Evolutionary conservation across 495 filamentous ascomycete genomes (phyloP), one percentile per base, ranked within the genome.

Genomic region (Aspergillus incahuasiensis): DNA sequence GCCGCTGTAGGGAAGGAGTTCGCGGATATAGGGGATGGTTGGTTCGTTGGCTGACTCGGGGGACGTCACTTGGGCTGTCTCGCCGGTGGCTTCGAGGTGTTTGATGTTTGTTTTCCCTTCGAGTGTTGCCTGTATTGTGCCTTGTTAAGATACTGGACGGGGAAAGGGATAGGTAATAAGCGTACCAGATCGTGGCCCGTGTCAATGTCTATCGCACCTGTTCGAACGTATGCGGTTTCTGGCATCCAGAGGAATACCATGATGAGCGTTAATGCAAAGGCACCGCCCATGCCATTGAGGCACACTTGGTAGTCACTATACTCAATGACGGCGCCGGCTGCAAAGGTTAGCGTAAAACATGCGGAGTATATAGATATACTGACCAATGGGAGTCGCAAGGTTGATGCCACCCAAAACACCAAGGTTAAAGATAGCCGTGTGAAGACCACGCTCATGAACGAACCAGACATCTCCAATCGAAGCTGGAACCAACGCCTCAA

Each of bases 401-500:
- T 75, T 75, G 41, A 75, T 75, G 25, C 74, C 74, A 43, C 73
- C 74, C 47, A 77, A 48, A 22, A 87, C 71, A 39, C 83, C 82
- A 51, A 88, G 67, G 57, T 86, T 86, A 74, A 84, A 88, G 19
- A 82, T 69, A 0, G 84, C 85, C 32, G 86, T 82, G 1, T 84
- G 76, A 18, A 82, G 84, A 0, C 82, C 85, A 21, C 85, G 76
- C 65, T 88, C 71, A 61, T 88, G 85, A 28, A 87, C 84, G 60
- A 82, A 87, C 66, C 66, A 68, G 15, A 68, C 63, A 55, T 68
- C 66, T 6, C 54, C 49, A 35, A 68, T 68, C 0, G 66, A 68
- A 18, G 66, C 66, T 6, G 66, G 66, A 28, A 68, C 55, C 42
- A 68, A 40, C n/a, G 66, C 66, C 32, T 68, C 66, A 44, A 68